These are phyloP conservation scores for Artemisia tridentata DNA, from an alignment of 129 eudicot genomes.

Conservation along the genomic window DNA sequence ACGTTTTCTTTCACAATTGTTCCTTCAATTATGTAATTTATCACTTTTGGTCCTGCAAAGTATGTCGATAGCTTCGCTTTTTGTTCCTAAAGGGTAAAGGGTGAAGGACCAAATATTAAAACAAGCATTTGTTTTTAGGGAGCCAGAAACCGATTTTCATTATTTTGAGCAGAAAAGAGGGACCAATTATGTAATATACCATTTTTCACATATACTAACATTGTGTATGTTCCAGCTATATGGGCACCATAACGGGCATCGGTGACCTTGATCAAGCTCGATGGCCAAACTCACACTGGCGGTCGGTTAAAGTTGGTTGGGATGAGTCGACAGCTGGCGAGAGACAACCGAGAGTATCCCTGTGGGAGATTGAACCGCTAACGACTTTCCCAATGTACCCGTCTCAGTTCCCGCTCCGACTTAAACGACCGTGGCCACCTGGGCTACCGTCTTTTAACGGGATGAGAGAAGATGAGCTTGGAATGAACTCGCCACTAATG, in stretches of 20 bases:
- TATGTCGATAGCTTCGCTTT: too few species aligned
- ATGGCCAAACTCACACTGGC: conserved; percentile 93
- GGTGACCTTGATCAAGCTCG: conserved; percentile 76
- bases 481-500: conserved; percentile 65
- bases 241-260: conserved; percentile 96
- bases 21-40: too few species aligned
- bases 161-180: not conserved
- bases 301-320: conserved; percentile 97
- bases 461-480: conserved; percentile 30
- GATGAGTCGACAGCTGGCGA: conserved; percentile 97
- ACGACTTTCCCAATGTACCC: conserved; percentile 96
- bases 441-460: conserved; percentile 66
- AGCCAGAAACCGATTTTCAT: not conserved
- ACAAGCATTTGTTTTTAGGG: too few species aligned
- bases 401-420: conserved; percentile 77
- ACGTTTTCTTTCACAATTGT: too few species aligned
- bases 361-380: conserved; percentile 93
- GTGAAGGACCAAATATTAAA: too few species aligned
- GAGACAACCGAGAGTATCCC: conserved; percentile 88
- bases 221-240: conserved; percentile 46
- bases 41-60: too few species aligned
- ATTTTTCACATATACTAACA: not conserved
- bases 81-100: too few species aligned
- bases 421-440: conserved; percentile 91
- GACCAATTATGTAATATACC: not conserved